Percentiles rank a stretch among this genome's conserved stretches.
Conservation (phyloP, 768 basidiomycete species). For the Hortiboletus flavorubellus region DNA sequence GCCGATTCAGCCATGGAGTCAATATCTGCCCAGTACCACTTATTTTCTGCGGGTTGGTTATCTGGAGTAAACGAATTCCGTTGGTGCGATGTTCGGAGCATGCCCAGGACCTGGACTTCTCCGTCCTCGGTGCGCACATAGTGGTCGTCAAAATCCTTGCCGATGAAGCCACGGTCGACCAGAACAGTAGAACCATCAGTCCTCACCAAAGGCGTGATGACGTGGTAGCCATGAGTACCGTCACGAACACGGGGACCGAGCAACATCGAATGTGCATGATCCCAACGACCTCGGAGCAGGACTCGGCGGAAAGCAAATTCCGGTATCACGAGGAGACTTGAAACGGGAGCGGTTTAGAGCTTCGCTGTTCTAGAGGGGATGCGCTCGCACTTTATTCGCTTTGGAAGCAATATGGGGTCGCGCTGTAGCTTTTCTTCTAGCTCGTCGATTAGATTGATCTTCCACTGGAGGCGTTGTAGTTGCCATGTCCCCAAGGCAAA, state of each 20-base stretch:
- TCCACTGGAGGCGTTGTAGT: conserved; percentile 91
- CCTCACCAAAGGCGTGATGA: conserved; percentile 83
- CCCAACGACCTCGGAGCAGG: conserved; percentile 71
- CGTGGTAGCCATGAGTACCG: conserved; percentile 81
- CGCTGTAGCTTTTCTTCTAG: conserved; percentile 85
- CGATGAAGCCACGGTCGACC: conserved; percentile 90
- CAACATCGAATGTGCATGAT: conserved; percentile 72
- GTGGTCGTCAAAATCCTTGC: conserved; percentile 48
- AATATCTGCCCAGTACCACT: conserved; percentile 94
- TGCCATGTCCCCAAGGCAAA: conserved; percentile 94
- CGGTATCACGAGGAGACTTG: conserved; percentile 70
- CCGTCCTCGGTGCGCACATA: conserved; percentile 39
- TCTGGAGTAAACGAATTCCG: conserved; percentile 85
- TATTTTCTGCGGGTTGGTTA: conserved; percentile 71
- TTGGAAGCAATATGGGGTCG: conserved; percentile 74
- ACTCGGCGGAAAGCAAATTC: conserved; percentile 92
- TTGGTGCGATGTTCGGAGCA: conserved; percentile 75
- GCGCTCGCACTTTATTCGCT: conserved; percentile 74
- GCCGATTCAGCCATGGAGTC: conserved; percentile 73
- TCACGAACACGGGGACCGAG: conserved; percentile 86
- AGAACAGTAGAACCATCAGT: conserved; percentile 79
- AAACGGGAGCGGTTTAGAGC: conserved; percentile 18
- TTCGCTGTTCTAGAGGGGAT: conserved; percentile 14
- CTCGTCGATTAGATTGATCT: conserved; percentile 89
- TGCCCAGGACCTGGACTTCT: conserved; percentile 76